These are phyloP conservation scores for Blastocystis sp. DNA, from an alignment of 352 stramenopile species.

Conservation along the genomic window DNA sequence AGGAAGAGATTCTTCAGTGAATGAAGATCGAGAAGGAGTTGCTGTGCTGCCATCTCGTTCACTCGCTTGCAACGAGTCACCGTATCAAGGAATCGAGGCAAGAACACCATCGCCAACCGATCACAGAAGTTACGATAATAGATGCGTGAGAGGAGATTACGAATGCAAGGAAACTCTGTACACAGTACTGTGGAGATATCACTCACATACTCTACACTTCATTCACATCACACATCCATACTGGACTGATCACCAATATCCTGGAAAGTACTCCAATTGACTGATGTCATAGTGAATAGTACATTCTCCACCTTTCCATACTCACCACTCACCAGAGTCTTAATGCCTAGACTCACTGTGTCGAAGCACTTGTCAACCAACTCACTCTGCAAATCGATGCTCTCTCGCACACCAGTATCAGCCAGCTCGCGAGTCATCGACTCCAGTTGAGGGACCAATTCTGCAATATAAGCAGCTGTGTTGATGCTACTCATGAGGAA, in stretches of 20 bases:
- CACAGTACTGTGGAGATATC: constrained; percentile 87
- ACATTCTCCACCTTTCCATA: constrained; percentile 85
- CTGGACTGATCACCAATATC: constrained; percentile 89
- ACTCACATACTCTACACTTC: constrained; percentile 79
- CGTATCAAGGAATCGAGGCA: constrained; percentile 72
- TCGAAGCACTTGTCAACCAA: constrained; percentile 92
- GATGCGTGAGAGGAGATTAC: constrained; percentile 81
- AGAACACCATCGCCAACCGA: constrained; percentile 89
- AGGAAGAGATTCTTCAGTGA: constrained; percentile 93
- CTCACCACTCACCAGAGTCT: constrained; percentile 87
- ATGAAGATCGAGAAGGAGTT: constrained; percentile 95
- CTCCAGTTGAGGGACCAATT: constrained; percentile 90
- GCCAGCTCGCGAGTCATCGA: constrained; percentile 93
- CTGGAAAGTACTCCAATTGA: constrained; percentile 88
- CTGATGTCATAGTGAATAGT: constrained; percentile 82
- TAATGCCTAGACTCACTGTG: constrained; percentile 87
- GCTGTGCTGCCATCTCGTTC: constrained; percentile 92
- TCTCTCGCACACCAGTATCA: constrained; percentile 84
- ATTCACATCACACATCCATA: neutral
- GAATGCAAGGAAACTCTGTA: constrained; percentile 83
- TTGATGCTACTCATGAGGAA: constrained; percentile 77
- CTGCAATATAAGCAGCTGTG: constrained; percentile 95
- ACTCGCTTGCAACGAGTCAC: constrained; percentile 75
- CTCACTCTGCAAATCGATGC: constrained; percentile 84
- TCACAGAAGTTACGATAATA: constrained; percentile 98